Conservation (phyloP, 768 basidiomycete species). For the Cystofilobasidium capitatum region DNA sequence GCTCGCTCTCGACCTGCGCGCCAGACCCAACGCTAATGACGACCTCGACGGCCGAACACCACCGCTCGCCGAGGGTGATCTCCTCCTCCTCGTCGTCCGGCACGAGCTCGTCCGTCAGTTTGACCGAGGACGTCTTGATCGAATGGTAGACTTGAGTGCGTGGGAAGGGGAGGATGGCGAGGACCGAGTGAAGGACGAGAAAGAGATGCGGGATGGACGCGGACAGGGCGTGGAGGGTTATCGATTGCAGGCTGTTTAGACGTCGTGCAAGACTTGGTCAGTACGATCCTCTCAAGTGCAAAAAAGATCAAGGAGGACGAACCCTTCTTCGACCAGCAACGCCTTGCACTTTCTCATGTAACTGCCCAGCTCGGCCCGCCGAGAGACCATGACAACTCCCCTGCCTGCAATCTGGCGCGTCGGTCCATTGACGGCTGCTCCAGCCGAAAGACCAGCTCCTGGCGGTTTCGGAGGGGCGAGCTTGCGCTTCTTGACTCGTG, state of each 20-base stretch:
- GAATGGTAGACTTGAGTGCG: constrained; percentile 33
- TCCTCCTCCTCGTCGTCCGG: constrained; percentile 36
- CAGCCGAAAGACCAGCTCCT: constrained; percentile 1
- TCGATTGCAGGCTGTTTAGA: constrained; percentile 25
- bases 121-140: constrained; percentile 23
- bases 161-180: constrained; percentile 39
- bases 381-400: constrained; percentile 37
- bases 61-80: constrained; percentile 6
- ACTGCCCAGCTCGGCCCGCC: constrained; percentile 35
- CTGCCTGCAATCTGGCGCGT: constrained; percentile 34
- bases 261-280: constrained; percentile 23
- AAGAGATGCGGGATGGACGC: constrained; percentile 39
- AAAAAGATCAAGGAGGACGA: constrained; percentile 13
- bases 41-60: constrained; percentile 18
- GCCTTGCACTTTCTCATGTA: constrained; percentile 38
- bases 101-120: constrained; percentile 32
- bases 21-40: constrained; percentile 11
- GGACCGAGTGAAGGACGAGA: constrained; percentile 36
- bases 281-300: too few relatives aligned
- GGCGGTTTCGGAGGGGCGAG: constrained; percentile 21
- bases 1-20: neutral
- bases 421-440: constrained; percentile 27
- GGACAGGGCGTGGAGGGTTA: constrained; percentile 36
- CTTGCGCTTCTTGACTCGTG: constrained; percentile 4
- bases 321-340: constrained; percentile 40